Conservation (phyloP, 257 asterid genomes). For the Forsythia viridissima region DNA sequence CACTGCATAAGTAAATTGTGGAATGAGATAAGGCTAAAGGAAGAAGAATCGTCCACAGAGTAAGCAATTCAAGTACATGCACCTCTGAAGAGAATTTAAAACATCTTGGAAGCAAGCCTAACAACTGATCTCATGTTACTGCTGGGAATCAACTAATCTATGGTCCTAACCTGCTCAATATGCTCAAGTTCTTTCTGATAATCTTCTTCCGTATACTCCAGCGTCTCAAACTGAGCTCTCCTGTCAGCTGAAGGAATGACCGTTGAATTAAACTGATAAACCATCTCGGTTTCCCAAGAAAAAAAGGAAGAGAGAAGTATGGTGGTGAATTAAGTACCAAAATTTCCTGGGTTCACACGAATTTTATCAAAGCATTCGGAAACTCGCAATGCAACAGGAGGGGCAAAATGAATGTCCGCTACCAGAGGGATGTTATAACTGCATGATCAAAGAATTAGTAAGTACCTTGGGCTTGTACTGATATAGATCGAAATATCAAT, state of each 20-base stretch:
- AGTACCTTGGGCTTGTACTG: conserved; percentile 16
- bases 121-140: background rate
- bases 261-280: conserved; percentile 16
- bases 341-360: conserved; percentile 98
- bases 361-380: conserved; percentile 97
- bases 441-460: conserved; percentile 29
- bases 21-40: background rate
- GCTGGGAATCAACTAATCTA: conserved; percentile 9
- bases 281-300: background rate
- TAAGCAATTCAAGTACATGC: background rate
- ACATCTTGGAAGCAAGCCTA: background rate
- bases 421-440: conserved; percentile 93
- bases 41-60: background rate
- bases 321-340: conserved; percentile 55
- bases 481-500: conserved; percentile 15
- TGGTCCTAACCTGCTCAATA: conserved; percentile 73
- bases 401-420: conserved; percentile 98
- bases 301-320: background rate
- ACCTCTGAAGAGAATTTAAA: background rate
- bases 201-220: conserved; percentile 95
- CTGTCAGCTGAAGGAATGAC: conserved; percentile 78
- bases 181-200: conserved; percentile 98
- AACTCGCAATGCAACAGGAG: conserved; percentile 91
- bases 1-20: background rate
- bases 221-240: conserved; percentile 92